Conservation (phyloP, 139 green algal species). For the Micromonas pusilla region DNA sequence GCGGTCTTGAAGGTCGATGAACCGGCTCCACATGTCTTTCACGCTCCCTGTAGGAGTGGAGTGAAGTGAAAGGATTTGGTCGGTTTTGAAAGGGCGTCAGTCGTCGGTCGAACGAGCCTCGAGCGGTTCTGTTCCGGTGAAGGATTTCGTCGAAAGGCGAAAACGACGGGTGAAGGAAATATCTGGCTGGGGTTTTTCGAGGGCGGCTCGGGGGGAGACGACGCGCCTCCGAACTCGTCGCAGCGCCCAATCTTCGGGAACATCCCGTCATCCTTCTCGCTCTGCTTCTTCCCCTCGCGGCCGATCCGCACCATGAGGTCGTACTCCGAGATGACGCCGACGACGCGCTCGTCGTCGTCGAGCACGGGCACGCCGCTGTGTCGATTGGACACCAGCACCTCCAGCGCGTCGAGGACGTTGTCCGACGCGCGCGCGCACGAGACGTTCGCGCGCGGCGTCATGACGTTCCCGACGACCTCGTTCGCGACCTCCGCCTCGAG, state of each 20-base stretch:
- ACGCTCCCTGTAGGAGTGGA: too few species aligned
- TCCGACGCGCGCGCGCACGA: not conserved
- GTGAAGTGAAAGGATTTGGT: too few species aligned
- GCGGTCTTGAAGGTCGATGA: not conserved
- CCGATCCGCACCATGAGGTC: not conserved
- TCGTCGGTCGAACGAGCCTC: too few species aligned
- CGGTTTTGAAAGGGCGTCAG: too few species aligned
- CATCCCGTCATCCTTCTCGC: not conserved
- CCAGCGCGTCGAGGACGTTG: slow-evolving; percentile 18
- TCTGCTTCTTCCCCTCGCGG: not conserved
- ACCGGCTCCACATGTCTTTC: slow-evolving; percentile 16
- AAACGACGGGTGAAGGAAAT: too few species aligned
- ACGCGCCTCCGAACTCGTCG: slow-evolving; percentile 6
- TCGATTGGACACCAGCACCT: not conserved
- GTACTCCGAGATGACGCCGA: slow-evolving; percentile 5
- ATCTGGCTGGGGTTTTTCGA: too few species aligned
- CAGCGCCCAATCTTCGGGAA: slow-evolving; percentile 2
- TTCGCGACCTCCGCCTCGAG: not conserved
- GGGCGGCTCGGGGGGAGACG: too few species aligned
- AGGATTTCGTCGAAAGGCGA: too few species aligned
- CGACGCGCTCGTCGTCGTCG: not conserved
- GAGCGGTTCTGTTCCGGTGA: too few species aligned
- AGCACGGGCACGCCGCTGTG: not conserved
- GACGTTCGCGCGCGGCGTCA: not conserved
- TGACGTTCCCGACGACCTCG: slow-evolving; percentile 6